A percentile compares a stretch with the other conserved stretches of the same genome.
Evolutionary conservation across 176 grass and related monocot genomes (phyloP).

Genomic region (Otatea glauca): DNA sequence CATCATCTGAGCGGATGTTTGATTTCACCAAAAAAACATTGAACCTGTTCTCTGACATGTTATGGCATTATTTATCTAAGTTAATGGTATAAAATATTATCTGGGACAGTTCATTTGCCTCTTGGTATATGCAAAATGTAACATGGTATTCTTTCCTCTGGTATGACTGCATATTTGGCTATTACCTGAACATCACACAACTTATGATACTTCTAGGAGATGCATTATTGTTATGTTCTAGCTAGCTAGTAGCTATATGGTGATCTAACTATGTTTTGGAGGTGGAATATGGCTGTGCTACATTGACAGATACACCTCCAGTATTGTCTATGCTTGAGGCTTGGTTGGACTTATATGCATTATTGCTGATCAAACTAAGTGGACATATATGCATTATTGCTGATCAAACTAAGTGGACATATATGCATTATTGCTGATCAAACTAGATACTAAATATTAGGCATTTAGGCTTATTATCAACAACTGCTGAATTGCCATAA

Average conservation of each 20-base stretch:
- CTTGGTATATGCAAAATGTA: constrained; percentile 9
- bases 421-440: too few relatives aligned
- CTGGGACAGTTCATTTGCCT: neutral
- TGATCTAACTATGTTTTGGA: constrained; percentile 13
- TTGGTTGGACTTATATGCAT: constrained; percentile 19
- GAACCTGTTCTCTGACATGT: neutral
- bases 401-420: too few relatives aligned
- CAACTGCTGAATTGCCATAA: neutral
- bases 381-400: too few relatives aligned
- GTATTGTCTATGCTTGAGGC: constrained; percentile 13
- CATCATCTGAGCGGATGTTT: neutral
- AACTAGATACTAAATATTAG: neutral
- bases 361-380: neutral
- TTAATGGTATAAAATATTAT: constrained; percentile 23
- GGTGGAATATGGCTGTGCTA: constrained; percentile 3
- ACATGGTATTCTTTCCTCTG: neutral
- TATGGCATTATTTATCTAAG: neutral
- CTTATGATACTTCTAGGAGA: neutral
- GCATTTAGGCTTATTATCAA: neutral
- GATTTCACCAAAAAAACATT: constrained; percentile 5
- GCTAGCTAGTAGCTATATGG: neutral
- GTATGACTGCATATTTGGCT: constrained; percentile 24
- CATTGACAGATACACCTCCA: neutral
- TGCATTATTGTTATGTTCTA: constrained; percentile 4
- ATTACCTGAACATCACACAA: neutral